Percentiles rank a stretch among this genome's conserved stretches.
phyloP scores from a whole-genome alignment of 75 land plant species.

The Cunninghamia lanceolata region DNA sequence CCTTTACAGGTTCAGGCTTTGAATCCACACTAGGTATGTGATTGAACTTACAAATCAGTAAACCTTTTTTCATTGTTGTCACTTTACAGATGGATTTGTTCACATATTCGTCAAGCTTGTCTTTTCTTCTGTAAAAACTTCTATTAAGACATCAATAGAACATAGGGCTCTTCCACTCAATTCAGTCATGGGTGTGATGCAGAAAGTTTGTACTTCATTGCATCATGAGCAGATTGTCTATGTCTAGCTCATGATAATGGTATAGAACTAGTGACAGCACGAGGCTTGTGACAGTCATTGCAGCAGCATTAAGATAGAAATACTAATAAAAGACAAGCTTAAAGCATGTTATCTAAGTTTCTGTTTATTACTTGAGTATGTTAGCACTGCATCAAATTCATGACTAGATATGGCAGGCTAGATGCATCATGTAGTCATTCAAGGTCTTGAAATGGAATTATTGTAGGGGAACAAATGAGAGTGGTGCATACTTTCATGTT shows the following conservation, averaged over 20 bases:
- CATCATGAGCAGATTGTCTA: not conserved
- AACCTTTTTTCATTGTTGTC: not conserved
- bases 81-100: not conserved
- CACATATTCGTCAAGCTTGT: not conserved
- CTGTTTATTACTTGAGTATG: not conserved
- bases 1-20: constrained; percentile 57
- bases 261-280: not conserved
- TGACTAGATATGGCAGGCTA: not conserved
- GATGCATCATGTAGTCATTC: not conserved
- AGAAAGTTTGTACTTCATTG: not conserved
- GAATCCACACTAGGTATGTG: constrained; percentile 81
- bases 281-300: not conserved
- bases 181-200: not conserved
- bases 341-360: not conserved
- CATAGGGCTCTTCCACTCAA: not conserved
- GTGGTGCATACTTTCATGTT: not conserved
- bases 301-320: not conserved
- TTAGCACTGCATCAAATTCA: not conserved
- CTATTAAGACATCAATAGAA: not conserved
- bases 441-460: not conserved
- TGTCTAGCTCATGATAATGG: not conserved
- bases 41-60: constrained; percentile 14
- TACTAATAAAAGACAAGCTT: not conserved
- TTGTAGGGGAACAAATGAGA: not conserved
- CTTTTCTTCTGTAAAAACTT: not conserved